These are phyloP conservation scores for Extremus antarcticus DNA, from an alignment of 495 filamentous ascomycete genomes.

Conservation along the genomic window DNA sequence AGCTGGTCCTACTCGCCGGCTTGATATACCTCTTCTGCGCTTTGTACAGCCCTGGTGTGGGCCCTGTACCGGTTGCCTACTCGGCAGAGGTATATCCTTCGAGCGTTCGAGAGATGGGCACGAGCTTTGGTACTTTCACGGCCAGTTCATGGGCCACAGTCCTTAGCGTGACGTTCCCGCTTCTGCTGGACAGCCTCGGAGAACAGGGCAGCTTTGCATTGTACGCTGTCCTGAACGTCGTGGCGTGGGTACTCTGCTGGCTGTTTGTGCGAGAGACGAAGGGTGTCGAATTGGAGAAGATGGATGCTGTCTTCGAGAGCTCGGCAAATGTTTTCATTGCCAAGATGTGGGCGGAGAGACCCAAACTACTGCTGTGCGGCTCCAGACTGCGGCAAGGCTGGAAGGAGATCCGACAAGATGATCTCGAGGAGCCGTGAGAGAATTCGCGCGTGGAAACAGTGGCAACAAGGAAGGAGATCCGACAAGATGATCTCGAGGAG, in stretches of 20 bases:
- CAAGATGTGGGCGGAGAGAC: neutral
- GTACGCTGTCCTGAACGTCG: constrained; percentile 49
- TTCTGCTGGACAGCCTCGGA: constrained; percentile 38
- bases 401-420: neutral
- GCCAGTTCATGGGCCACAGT: constrained; percentile 30
- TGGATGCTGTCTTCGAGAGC: constrained; percentile 6
- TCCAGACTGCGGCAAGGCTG: neutral
- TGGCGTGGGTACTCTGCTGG: constrained; percentile 47
- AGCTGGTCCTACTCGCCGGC: constrained; percentile 10
- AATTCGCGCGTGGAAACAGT: too few species aligned
- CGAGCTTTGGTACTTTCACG: constrained; percentile 37
- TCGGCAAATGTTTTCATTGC: neutral
- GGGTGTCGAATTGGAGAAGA: constrained; percentile 24
- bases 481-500: neutral
- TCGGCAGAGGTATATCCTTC: constrained; percentile 49
- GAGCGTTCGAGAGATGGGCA: constrained; percentile 27
- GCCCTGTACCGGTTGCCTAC: constrained; percentile 48
- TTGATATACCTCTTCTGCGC: constrained; percentile 17
- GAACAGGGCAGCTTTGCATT: constrained; percentile 50
- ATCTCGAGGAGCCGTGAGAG: neutral
- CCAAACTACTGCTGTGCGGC: neutral
- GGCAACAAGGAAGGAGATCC: neutral
- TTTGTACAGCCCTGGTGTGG: constrained; percentile 46
- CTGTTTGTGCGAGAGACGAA: constrained; percentile 50
- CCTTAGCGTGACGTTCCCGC: constrained; percentile 48